Percentiles rank a stretch among this genome's conserved stretches.
These are phyloP conservation scores for Colletotrichum sp. DNA, from an alignment of 2,329 filamentous ascomycete genomes.

Conservation along the genomic window DNA sequence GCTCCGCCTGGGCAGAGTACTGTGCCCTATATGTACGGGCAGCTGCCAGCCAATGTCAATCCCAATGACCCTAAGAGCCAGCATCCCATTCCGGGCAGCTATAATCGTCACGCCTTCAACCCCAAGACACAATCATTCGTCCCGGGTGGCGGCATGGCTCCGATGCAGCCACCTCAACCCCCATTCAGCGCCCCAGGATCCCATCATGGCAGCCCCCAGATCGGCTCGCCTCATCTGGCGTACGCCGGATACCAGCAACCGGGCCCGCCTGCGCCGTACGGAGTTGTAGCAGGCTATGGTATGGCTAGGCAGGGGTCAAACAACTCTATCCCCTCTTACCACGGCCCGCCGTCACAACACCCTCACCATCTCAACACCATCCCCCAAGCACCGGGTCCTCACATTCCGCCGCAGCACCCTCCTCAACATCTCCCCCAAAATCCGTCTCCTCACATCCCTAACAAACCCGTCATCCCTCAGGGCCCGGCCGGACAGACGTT, in stretches of 20 bases:
- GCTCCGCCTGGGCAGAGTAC: slow-evolving; percentile 27
- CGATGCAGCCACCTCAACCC: slow-evolving; percentile 51
- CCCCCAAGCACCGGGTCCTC: slow-evolving; percentile 29
- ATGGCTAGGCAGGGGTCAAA: slow-evolving; percentile 63
- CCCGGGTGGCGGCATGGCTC: slow-evolving; percentile 57
- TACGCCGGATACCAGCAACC: slow-evolving; percentile 54
- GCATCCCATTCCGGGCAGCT: slow-evolving; percentile 85
- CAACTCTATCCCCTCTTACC: slow-evolving; percentile 57
- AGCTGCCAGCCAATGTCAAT: slow-evolving; percentile 72
- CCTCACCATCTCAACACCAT: slow-evolving; percentile 46
- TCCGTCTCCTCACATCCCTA: slow-evolving; percentile 45
- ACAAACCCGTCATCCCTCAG: slow-evolving; percentile 48
- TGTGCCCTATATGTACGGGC: slow-evolving; percentile 77
- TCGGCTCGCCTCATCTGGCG: slow-evolving; percentile 54
- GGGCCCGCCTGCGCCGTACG: slow-evolving; percentile 50
- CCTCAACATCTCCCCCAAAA: slow-evolving; percentile 48
- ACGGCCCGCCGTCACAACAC: slow-evolving; percentile 35
- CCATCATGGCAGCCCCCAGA: slow-evolving; percentile 58
- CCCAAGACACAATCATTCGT: slow-evolving; percentile 94
- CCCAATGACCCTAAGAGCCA: slow-evolving; percentile 76
- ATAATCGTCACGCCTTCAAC: slow-evolving; percentile 85
- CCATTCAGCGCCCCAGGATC: slow-evolving; percentile 52
- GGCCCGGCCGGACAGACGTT: slow-evolving; percentile 48
- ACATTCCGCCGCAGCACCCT: slow-evolving; percentile 40
- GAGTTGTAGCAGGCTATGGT: slow-evolving; percentile 48